phyloP scores from a whole-genome alignment of 2,329 filamentous ascomycete species.

The Chaetothyriales sp. region DNA sequence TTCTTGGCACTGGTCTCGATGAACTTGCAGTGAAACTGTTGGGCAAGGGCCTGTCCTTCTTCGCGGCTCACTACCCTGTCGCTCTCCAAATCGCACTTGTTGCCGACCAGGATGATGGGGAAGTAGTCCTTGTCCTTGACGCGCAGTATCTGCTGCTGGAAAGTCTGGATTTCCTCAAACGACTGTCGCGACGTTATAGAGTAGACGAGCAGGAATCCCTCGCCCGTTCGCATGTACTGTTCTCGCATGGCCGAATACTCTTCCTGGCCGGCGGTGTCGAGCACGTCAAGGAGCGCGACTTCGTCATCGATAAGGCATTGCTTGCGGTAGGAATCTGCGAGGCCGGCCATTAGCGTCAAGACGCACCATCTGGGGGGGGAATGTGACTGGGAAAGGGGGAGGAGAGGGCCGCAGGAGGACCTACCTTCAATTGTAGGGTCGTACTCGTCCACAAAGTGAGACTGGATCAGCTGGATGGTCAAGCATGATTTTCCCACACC shows the following conservation, averaged over 20 bases:
- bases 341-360: constrained; percentile 8
- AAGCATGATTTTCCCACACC: constrained; percentile 98
- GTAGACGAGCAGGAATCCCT: constrained; percentile 95
- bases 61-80: constrained; percentile 84
- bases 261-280: constrained; percentile 96
- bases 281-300: constrained; percentile 89
- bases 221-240: constrained; percentile 98
- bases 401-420: constrained; percentile 9
- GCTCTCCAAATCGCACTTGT: constrained; percentile 95
- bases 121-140: constrained; percentile 99
- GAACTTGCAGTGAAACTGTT: constrained; percentile 88
- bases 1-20: constrained; percentile 98
- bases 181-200: constrained; percentile 95
- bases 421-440: constrained; percentile 94
- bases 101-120: constrained; percentile 95
- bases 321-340: constrained; percentile 93
- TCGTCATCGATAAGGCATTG: constrained; percentile 98
- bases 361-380: constrained; percentile 2
- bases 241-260: constrained; percentile 99
- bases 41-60: constrained; percentile 79
- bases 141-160: constrained; percentile 94
- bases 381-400: not conserved
- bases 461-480: constrained; percentile 90
- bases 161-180: constrained; percentile 96
- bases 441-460: constrained; percentile 98